Base-by-base conservation (phyloP, 148 eudicot species). In the Silene conica region DNA sequence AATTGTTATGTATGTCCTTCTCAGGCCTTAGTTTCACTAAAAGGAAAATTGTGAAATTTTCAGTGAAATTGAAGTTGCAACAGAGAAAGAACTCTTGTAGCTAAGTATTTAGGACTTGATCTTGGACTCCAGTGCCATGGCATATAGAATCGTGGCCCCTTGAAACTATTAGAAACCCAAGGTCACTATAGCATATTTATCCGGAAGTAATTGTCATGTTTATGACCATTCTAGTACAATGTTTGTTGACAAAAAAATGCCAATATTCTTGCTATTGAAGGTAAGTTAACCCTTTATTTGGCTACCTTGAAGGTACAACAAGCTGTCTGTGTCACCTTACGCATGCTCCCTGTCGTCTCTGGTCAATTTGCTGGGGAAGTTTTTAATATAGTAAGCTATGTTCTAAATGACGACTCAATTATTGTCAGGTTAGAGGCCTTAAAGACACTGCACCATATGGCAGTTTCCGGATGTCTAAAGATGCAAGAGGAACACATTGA, bases 321-420 rank as follows among this genome's bases (percentile, higher is more conserved):
- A 76, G 86, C 93, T 80, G 92, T 96, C 19, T 92, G 96, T 80
- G 76, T 75, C 76, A 85, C 96, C 74, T 76, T 91, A 84, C 83
- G 86, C 74, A 74, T 41, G 67, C 87, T 85, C 68, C 62, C 83
- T 62, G 74, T 82, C 45, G 75, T 85, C 77, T 88, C 96, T 74
- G 79, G 81, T 60, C 77, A 78, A 43, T 88, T 94, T 85, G 83
- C 92, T 56, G 61, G 76, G 72, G 84, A 87, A 80, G 93, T 89
- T 74, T 83, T 87, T 69, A 87, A 80, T 76, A 71, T 86, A 28
- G 78, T 94, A 83, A 75, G 86, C 85, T 90, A 86, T 78, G 77
- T 88, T 83, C 77, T 91, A 79, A 91, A 88, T 83, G 98, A 92
- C 84, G 98, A 89, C 81, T 87, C 98, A 14, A 68, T 78, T 63